Evolutionary conservation across 306 rosid species (phyloP), one percentile per base, ranked within the genome.

Genomic region (Vicia faba): DNA sequence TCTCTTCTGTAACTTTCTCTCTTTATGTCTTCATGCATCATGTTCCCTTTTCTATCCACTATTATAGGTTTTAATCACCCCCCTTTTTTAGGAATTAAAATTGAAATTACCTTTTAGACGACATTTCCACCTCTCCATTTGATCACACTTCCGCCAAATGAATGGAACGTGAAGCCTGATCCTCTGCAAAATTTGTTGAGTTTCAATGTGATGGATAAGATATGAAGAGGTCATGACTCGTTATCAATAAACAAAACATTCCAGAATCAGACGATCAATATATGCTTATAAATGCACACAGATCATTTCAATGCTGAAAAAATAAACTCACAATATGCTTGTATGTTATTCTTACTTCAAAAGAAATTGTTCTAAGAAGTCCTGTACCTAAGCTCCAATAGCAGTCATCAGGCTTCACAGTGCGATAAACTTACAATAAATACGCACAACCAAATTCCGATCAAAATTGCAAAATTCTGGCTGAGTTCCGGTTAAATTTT

Each of bases 111-210:
- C 96, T 77, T 86, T 89, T 54, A 92, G 84, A 51, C 89, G 48
- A 78, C 80, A 72, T 72, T 84, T 92, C 96, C 98, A 92, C 98
- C 96, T 89, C 68, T 84, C 95, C 96, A 92, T 82, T 79, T 89
- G 96, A 76, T 89, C 84, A 50, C 83, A 91, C 79, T 93, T 93
- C n/a, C 66, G 97, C 89, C 82, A 93, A 81, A 50, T 89, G 96
- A 79, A 93, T 82, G 50, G 93, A 84, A 64, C 86, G 1, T 13
- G 82, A 23, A 61, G 58, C 84, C 64, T 88, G 95, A 71, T 93
- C 98, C 93, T 89, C 91, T 93, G 89, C 62, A 84, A 69, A 35
- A 78, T 50, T 39, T 13, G 35, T 19, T 72, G 9, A 53, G 11
- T 19, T 75, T 61, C 11, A 15, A 23, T 14, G 48, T 40, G 23